Evolutionary conservation across 2,329 filamentous ascomycete species (phyloP).

Genomic region (Apiospora kogelbergensis): DNA sequence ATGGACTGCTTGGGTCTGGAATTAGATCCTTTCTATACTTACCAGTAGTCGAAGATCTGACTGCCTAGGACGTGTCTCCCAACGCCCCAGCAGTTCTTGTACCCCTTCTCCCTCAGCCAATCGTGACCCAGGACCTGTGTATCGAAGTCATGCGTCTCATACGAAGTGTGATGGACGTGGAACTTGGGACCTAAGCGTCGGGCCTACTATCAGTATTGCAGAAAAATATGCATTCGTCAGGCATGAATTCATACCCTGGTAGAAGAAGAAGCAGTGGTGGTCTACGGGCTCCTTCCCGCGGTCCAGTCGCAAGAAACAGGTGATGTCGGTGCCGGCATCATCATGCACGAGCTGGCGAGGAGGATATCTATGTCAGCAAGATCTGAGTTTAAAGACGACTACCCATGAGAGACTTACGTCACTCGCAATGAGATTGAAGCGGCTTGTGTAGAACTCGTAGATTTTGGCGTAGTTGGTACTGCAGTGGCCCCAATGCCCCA

Average conservation of each 20-base stretch:
- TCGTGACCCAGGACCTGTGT: constrained; percentile 69
- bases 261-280: constrained; percentile 53
- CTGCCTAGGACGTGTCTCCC: constrained; percentile 69
- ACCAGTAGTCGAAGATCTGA: constrained; percentile 75
- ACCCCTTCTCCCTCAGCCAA: constrained; percentile 63
- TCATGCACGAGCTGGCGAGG: constrained; percentile 39
- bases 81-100: constrained; percentile 68
- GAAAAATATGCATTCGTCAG: background rate
- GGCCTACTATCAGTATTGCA: background rate
- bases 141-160: constrained; percentile 72
- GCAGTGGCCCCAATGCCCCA: constrained; percentile 56
- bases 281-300: constrained; percentile 46
- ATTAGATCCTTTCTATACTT: constrained; percentile 15
- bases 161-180: constrained; percentile 67
- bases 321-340: constrained; percentile 36
- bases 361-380: background rate
- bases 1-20: background rate
- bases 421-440: constrained; percentile 53
- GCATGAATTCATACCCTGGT: constrained; percentile 31
- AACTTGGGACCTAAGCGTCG: constrained; percentile 30
- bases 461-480: constrained; percentile 49
- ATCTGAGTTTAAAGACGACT: background rate
- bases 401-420: constrained; percentile 36
- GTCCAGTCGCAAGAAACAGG: constrained; percentile 46
- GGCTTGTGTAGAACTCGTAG: constrained; percentile 48